Evolutionary conservation across 2,329 filamentous ascomycete species (phyloP), one percentile per base, ranked within the genome.

Genomic region (Colletotrichum brevisporum): DNA sequence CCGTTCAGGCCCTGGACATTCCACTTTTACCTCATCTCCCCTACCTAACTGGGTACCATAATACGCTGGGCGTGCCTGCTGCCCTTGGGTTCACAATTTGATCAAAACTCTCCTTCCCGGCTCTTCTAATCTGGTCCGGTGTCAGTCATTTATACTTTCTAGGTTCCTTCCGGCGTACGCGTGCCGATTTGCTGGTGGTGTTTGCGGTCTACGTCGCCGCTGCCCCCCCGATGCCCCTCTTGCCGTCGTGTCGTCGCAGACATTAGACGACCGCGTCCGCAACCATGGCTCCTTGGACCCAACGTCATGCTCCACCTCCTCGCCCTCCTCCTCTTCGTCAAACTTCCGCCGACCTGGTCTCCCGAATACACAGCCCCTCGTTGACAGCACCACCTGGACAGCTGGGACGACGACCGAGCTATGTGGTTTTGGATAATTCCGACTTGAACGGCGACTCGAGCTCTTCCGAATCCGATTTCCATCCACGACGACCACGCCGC

Each of bases 381-480:
- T 74, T 79, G 18, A 75, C 54, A 39, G 65, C 67, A 47, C 69
- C 71, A 53, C 71, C 71, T 56, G 62, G 62, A 45, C 57, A 72
- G 45, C 65, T 72, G 43, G 56, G 54, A 47, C 63, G 76, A 63
- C 70, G 75, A 36, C 73, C 72, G 57, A 73, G 76, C 52, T 68
- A 71, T 67, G 72, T 75, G 18, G 64, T 71, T 55, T 59, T 74
- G 45, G 73, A 72, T 54, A 71, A 70, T 36, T 65, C 71, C 3
- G 71, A 74, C 36, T 55, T 73, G 45, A 72, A 78, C 13, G 75
- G 74, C 72, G 82, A 83, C 67, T 82, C 82, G 48, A 84, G 81
- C 76, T 86, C 84, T 47, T 83, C 80, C 67, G 83, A 84, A 68
- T 82, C 81, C 66, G 80, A 83, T 65, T 74, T 79, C 56, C 77